phyloP scores from a whole-genome alignment of 495 filamentous ascomycete genomes.

The Parachaetomium inaequale region DNA sequence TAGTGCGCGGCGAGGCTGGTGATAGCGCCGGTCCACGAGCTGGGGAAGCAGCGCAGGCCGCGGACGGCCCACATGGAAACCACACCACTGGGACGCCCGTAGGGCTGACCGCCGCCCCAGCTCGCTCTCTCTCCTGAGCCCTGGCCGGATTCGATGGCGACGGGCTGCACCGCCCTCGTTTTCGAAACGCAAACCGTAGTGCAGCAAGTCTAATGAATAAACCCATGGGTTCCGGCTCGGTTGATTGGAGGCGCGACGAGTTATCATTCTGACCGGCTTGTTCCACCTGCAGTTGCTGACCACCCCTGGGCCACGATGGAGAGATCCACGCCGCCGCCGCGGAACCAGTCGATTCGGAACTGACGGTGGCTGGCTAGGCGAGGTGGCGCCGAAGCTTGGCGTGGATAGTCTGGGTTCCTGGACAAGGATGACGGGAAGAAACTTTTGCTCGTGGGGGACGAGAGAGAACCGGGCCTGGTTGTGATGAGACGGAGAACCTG shows the following conservation, averaged over 20 bases:
- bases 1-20: neutral
- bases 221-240: neutral
- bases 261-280: neutral
- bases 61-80: neutral
- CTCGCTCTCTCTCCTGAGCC: neutral
- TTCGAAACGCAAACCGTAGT: neutral
- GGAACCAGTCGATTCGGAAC: conserved; percentile 13
- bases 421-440: neutral
- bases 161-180: neutral
- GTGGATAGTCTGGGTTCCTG: neutral
- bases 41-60: neutral
- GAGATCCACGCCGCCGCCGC: neutral
- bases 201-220: neutral
- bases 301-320: no score
- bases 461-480: no score
- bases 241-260: neutral
- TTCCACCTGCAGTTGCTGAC: conserved; percentile 6
- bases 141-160: neutral
- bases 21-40: neutral
- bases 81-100: neutral
- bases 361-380: conserved; percentile 15
- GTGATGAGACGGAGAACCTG: no score
- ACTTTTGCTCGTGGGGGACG: neutral
- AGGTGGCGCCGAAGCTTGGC: conserved; percentile 18
- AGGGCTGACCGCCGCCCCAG: neutral